phyloP scores from a whole-genome alignment of 805 yeast species.

The Kuraishia hungarica region DNA sequence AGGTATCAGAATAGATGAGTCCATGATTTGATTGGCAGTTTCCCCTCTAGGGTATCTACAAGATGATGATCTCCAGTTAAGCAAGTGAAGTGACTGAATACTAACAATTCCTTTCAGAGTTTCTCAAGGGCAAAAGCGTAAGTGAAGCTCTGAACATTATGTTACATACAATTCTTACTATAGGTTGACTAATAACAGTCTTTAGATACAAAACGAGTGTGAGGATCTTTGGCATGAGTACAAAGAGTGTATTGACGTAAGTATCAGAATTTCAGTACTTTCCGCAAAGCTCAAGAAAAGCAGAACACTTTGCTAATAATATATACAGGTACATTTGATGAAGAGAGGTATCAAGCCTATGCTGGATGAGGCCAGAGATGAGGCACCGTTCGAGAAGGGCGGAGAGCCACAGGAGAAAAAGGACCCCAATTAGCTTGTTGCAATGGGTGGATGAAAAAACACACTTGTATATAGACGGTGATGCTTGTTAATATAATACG shows the following conservation, averaged over 20 bases:
- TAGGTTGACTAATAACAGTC: background rate
- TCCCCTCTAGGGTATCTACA: no score
- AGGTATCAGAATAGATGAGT: slow-evolving; percentile 37
- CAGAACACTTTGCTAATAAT: background rate
- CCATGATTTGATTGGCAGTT: no score
- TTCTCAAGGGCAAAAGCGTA: slow-evolving; percentile 49
- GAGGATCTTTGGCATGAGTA: slow-evolving; percentile 83
- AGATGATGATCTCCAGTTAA: no score
- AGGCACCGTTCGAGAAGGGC: slow-evolving; percentile 78
- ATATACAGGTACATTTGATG: slow-evolving; percentile 34
- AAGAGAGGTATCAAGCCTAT: slow-evolving; percentile 73
- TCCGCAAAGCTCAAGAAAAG: background rate
- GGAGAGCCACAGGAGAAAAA: slow-evolving; percentile 29
- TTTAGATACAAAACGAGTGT: slow-evolving; percentile 70
- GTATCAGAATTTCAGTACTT: slow-evolving; percentile 9
- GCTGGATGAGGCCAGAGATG: slow-evolving; percentile 82
- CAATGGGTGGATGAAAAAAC: background rate
- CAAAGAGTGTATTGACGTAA: slow-evolving; percentile 74
- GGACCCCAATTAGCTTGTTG: background rate
- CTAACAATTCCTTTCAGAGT: slow-evolving; percentile 25
- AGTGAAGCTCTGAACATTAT: slow-evolving; percentile 3
- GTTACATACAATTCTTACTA: background rate
- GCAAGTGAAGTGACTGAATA: background rate
- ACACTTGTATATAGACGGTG: background rate
- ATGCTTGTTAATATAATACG: no score